Conservation (phyloP, 2,329 filamentous ascomycete genomes). For the Talaromyces sp. region DNA sequence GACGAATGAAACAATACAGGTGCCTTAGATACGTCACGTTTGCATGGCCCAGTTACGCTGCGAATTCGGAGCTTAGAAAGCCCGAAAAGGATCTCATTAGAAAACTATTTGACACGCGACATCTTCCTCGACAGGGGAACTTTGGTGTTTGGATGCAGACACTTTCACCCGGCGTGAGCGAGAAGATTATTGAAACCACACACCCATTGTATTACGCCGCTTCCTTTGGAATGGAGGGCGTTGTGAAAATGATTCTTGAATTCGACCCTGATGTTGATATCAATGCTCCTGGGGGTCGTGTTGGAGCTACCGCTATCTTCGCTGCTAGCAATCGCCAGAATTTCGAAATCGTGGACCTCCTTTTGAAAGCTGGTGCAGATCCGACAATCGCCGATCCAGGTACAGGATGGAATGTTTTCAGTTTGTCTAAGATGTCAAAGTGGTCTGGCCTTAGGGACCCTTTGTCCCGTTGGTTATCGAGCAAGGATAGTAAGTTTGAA, state of each 20-base stretch:
- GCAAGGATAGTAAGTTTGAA: not conserved
- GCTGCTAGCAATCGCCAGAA: constrained; percentile 18
- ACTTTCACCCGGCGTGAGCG: constrained; percentile 3
- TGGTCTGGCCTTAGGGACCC: constrained; percentile 10
- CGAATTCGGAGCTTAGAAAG: constrained; percentile 5
- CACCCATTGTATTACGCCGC: constrained; percentile 25
- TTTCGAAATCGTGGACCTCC: constrained; percentile 16
- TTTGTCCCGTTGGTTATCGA: constrained; percentile 3
- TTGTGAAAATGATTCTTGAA: constrained; percentile 18
- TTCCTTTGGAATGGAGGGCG: constrained; percentile 22
- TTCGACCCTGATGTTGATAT: constrained; percentile 20
- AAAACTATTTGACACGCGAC: constrained; percentile 16
- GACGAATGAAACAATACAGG: not conserved
- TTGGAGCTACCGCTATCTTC: constrained; percentile 21
- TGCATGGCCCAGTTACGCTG: constrained; percentile 19
- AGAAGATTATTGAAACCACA: constrained; percentile 12
- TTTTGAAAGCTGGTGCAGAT: constrained; percentile 24
- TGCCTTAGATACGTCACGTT: constrained; percentile 20
- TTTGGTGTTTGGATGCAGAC: constrained; percentile 22
- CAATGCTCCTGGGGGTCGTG: constrained; percentile 22
- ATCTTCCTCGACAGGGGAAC: constrained; percentile 18
- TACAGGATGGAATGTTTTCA: constrained; percentile 10
- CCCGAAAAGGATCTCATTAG: constrained; percentile 9
- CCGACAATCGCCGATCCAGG: constrained; percentile 19
- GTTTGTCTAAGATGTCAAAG: constrained; percentile 7